These are phyloP conservation scores for Magnaporthiopsis incrustans DNA, from an alignment of 2,329 filamentous ascomycete species.

Conservation along the genomic window DNA sequence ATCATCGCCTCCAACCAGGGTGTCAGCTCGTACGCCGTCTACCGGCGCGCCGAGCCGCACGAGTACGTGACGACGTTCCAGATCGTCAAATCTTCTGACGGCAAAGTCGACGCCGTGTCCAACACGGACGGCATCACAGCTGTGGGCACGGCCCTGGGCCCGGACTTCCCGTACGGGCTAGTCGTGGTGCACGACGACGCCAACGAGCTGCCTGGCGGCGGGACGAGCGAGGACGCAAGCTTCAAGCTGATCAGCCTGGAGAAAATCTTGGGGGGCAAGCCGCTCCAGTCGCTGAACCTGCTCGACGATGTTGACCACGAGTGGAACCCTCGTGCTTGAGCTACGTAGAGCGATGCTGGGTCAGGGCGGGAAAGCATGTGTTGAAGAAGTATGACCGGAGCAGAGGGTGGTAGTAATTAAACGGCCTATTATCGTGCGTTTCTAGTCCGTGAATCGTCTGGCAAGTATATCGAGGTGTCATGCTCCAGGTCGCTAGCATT, in stretches of 20 bases:
- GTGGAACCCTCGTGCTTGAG: slow-evolving; percentile 27
- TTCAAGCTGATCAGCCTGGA: slow-evolving; percentile 40
- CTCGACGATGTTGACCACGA: slow-evolving; percentile 26
- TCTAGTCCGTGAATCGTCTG: too few species aligned
- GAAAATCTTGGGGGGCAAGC: slow-evolving; percentile 27
- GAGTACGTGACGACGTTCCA: slow-evolving; percentile 41
- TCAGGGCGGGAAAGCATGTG: too few species aligned
- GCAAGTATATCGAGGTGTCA: too few species aligned
- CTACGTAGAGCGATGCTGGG: not conserved
- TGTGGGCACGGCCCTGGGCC: slow-evolving; percentile 33
- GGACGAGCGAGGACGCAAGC: slow-evolving; percentile 36
- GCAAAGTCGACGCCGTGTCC: slow-evolving; percentile 38
- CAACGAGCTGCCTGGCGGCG: slow-evolving; percentile 38
- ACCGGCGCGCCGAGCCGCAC: slow-evolving; percentile 39
- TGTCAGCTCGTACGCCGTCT: slow-evolving; percentile 44
- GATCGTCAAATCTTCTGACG: slow-evolving; percentile 31
- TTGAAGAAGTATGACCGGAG: too few species aligned
- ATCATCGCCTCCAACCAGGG: slow-evolving; percentile 45
- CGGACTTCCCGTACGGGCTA: slow-evolving; percentile 33
- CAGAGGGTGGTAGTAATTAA: too few species aligned
- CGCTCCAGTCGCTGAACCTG: slow-evolving; percentile 19
- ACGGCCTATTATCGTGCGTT: too few species aligned
- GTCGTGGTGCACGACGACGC: slow-evolving; percentile 46
- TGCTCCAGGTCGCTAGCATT: too few species aligned
- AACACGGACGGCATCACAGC: slow-evolving; percentile 46